phyloP scores from a whole-genome alignment of 495 filamentous ascomycete species.

The Penicillium malachiteum region DNA sequence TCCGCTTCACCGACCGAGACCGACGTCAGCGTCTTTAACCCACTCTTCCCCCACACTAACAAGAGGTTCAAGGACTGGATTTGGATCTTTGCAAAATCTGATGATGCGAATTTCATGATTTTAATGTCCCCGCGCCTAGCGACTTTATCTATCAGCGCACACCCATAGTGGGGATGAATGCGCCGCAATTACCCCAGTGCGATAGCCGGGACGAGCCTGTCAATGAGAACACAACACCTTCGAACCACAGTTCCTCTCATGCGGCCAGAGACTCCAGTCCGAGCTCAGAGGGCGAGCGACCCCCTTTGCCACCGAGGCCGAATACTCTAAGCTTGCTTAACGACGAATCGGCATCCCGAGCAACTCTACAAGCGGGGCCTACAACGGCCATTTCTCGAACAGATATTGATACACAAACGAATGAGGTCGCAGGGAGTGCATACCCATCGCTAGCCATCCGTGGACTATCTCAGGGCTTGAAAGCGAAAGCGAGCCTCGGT shows the following conservation, averaged over 20 bases:
- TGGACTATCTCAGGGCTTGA: conserved; percentile 34
- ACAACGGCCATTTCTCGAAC: conserved; percentile 81
- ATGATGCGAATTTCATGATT: conserved; percentile 17
- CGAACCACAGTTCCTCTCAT: conserved; percentile 4
- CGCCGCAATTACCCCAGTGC: conserved; percentile 11
- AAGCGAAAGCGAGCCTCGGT: conserved; percentile 43
- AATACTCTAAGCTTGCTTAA: conserved; percentile 43
- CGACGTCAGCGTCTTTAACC: conserved; percentile 5
- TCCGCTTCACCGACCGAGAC: conserved; percentile 23
- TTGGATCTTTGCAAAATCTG: neutral
- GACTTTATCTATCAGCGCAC: conserved; percentile 24
- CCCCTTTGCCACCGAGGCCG: conserved; percentile 71
- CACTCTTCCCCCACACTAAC: neutral
- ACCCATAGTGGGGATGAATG: conserved; percentile 27
- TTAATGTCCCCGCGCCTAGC: conserved; percentile 20
- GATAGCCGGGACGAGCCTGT: conserved; percentile 13
- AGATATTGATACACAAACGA: conserved; percentile 71
- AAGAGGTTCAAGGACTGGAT: neutral
- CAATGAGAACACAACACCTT: conserved; percentile 7
- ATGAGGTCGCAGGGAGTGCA: conserved; percentile 63
- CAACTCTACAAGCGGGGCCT: conserved; percentile 64
- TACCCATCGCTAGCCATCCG: conserved; percentile 49
- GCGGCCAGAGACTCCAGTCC: conserved; percentile 23
- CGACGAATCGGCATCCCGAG: conserved; percentile 37
- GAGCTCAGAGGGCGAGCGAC: conserved; percentile 45